A percentile compares a stretch with the other conserved stretches of the same genome.
These are phyloP conservation scores for Metroxylon sagu DNA, from an alignment of 176 grass and related monocot species.

Conservation along the genomic window DNA sequence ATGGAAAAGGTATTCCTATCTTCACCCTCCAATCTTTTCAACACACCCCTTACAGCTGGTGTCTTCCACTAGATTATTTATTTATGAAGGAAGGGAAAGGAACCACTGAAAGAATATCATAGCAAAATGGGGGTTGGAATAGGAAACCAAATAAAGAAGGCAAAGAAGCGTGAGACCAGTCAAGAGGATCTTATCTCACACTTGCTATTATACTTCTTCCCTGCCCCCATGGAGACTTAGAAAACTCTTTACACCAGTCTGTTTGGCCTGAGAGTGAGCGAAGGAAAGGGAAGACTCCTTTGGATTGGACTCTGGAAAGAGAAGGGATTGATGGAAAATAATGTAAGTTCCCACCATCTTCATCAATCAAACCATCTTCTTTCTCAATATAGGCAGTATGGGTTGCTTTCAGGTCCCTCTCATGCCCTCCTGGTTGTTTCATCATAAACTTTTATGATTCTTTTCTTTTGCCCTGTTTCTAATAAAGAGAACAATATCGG, in stretches of 20 bases:
- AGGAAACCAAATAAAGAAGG: too few relatives aligned
- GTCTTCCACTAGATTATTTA: too few relatives aligned
- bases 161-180: too few relatives aligned
- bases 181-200: too few relatives aligned
- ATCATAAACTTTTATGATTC: background rate
- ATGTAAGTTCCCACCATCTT: background rate
- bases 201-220: background rate
- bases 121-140: too few relatives aligned
- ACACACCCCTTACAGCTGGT: too few relatives aligned
- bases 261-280: background rate
- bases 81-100: too few relatives aligned
- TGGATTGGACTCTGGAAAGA: background rate
- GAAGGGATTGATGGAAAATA: background rate
- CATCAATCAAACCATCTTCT: background rate
- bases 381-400: background rate
- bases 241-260: background rate
- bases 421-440: background rate
- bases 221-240: background rate
- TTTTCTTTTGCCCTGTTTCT: background rate
- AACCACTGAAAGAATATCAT: too few relatives aligned
- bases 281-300: background rate
- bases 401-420: background rate
- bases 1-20: too few relatives aligned
- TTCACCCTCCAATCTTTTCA: too few relatives aligned
- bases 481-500: background rate